A percentile compares a stretch with the other conserved stretches of the same genome.
Evolutionary conservation across 2,329 filamentous ascomycete genomes (phyloP).

Genomic region (Davidsoniella australis): DNA sequence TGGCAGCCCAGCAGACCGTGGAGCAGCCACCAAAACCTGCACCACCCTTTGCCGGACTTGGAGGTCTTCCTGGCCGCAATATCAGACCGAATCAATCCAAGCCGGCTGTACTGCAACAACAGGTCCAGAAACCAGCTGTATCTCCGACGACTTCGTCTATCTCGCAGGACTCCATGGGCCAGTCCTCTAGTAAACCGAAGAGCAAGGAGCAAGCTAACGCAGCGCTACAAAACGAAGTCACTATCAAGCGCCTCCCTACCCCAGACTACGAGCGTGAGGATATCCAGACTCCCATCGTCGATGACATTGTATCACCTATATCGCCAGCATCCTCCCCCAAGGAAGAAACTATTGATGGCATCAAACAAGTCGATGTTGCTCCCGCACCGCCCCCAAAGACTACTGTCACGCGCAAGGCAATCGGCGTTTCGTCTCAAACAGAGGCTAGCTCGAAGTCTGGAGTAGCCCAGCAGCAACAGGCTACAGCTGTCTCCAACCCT

Average conservation of each 20-base stretch:
- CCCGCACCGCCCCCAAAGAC: background rate
- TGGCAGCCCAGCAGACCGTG: background rate
- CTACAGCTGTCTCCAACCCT: no score
- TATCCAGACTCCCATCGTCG: constrained; percentile 21
- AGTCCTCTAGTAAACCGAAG: constrained; percentile 6
- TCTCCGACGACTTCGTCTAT: background rate
- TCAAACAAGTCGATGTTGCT: constrained; percentile 8
- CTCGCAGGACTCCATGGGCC: constrained; percentile 1
- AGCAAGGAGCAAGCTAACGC: constrained; percentile 2
- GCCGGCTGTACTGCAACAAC: constrained; percentile 11
- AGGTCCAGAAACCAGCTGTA: background rate
- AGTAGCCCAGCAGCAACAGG: no score
- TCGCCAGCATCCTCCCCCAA: constrained; percentile 29
- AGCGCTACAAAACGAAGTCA: constrained; percentile 12
- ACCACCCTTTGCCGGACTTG: constrained; percentile 1
- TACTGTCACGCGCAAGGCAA: constrained; percentile 4
- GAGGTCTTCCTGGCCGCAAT: constrained; percentile 19
- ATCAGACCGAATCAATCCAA: constrained; percentile 14
- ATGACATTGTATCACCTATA: constrained; percentile 25
- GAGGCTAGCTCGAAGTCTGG: no score
- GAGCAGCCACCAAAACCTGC: background rate
- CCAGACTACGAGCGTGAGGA: constrained; percentile 32
- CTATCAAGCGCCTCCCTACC: constrained; percentile 26
- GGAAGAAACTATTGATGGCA: constrained; percentile 12
- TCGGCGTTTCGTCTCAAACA: background rate